Base-by-base conservation (phyloP, 306 rosid species). In the Dryas octopetala region DNA sequence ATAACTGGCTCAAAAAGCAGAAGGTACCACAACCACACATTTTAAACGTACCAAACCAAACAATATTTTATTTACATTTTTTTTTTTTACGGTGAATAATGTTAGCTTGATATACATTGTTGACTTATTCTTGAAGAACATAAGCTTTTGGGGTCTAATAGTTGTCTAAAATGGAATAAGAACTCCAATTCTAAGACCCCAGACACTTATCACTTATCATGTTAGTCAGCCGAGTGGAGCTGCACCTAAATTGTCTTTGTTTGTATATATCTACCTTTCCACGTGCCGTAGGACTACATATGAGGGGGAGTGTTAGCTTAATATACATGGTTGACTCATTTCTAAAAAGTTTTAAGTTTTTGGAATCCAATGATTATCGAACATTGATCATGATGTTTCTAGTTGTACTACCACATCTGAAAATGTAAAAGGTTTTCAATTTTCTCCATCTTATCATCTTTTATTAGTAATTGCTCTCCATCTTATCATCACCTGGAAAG, bases 11-110 rank as follows among this genome's bases (percentile, higher is more conserved):
- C 73, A 75, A 77, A 74, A 80, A 57, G 83, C 62, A 66, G n/a
- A 82, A 83, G 96, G 91, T 88, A 88, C 51, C 40, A 57, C 23
- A 55, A 65, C 16, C 62, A 15, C 76, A 67, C 52, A 48, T 59
- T 19, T n/a, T 43, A 6, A 68, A 19, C n/a, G n/a, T n/a, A n/a
- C 38, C 15, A 59, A 53, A n/a, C 53, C 19, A 4, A 38, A 17
- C 45, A 10, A 38, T 12, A 1, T 38, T 14, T 59, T 59, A 26
- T 26, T 26, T 46, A 4, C 19, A 0, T 59, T 9, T 15, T 10
- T 26, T 0, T 26, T 2, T 4, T 55, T 55, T 10, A 19, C 23
- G 23, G 23, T 23, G 23, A 0, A 23, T 23, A 0, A n/a, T n/a
- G 59, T 53, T 16, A n/a, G 16, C 7, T 10, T 26, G 10, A 15